These are phyloP conservation scores for Arbutus unedo DNA, from an alignment of 148 eudicot species.

Conservation along the genomic window DNA sequence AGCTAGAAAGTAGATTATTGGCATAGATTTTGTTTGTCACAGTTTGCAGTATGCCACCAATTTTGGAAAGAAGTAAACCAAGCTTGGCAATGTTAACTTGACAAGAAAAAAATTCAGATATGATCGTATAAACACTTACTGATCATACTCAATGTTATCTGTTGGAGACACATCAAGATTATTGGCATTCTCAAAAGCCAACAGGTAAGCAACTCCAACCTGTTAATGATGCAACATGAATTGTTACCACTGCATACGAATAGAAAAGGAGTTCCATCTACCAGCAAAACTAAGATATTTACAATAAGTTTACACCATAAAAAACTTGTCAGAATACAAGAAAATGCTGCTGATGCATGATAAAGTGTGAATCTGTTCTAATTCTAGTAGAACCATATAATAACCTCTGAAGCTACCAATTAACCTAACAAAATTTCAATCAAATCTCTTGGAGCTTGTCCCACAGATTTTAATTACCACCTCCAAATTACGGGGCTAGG, in stretches of 20 bases:
- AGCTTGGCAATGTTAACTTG: background rate
- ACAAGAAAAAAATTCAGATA: background rate
- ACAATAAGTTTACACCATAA: background rate
- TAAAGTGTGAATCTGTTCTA: background rate
- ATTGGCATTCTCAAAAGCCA: constrained; percentile 93
- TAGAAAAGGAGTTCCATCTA: background rate
- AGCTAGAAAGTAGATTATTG: background rate
- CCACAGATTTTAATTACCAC: background rate
- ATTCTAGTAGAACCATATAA: background rate
- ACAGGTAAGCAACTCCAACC: constrained; percentile 93
- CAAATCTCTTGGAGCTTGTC: background rate
- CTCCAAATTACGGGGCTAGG: background rate
- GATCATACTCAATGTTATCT: constrained; percentile 91
- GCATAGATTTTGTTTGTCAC: background rate
- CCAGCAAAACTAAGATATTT: background rate
- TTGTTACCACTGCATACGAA: background rate
- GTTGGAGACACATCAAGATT: constrained; percentile 56
- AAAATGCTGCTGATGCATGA: background rate
- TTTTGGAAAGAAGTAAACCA: background rate
- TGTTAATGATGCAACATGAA: constrained; percentile 30
- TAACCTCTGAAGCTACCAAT: background rate
- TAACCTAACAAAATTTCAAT: background rate
- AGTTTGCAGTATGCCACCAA: background rate
- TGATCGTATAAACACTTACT: constrained; percentile 38
- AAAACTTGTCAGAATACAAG: background rate